Base-by-base conservation (phyloP, 805 yeast genomes). In the Saturnispora hagleri region DNA sequence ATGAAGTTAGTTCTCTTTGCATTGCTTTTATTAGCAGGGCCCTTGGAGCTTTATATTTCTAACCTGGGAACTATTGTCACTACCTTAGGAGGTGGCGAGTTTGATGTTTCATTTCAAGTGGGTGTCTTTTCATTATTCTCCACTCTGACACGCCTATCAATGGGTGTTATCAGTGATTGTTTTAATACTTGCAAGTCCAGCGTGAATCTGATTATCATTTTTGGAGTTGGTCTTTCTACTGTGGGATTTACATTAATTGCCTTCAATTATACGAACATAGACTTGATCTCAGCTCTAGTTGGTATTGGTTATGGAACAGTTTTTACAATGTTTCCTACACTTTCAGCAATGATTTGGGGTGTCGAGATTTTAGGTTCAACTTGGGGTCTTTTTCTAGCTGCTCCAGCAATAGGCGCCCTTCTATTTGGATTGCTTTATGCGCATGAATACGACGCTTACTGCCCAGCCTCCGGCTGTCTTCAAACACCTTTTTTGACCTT, bases 361-460 rank as follows among this genome's bases (percentile, higher is more conserved):
- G 76, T 85, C 28, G 89, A 84, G 45, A 76, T 86, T 33, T 80
- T 90, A 66, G 97, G 97, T 0, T 84, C 95, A 1, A 83, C 89
- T 2, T 90, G 96, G 88, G 97, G 97, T 2, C 71, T 85, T 33
- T 85, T 88, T 62, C 82, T 89, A 79, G 73, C 86, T 42, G 95
- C 95, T 0, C 97, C 97, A 1, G 96, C 97, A 0, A 56, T 87
- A 2, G 96, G 96, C 1, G 73, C 91, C 1, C 71, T 85, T 4
- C 55, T 78, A 2, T 86, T 77, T 59, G 90, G 95, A 5, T 60
- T 86, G 48, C 57, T 82, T 12, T 89, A 84, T 63, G 97, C 95
- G 0, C 60, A 67, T 24, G 66, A 79, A 18, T 82, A 77, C 58
- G 93, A 87, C 57, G 46, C 51, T 5, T 55, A 58, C 40, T 67